Conservation (phyloP, 73 alveolate species). For the Tetrahymena borealis region DNA sequence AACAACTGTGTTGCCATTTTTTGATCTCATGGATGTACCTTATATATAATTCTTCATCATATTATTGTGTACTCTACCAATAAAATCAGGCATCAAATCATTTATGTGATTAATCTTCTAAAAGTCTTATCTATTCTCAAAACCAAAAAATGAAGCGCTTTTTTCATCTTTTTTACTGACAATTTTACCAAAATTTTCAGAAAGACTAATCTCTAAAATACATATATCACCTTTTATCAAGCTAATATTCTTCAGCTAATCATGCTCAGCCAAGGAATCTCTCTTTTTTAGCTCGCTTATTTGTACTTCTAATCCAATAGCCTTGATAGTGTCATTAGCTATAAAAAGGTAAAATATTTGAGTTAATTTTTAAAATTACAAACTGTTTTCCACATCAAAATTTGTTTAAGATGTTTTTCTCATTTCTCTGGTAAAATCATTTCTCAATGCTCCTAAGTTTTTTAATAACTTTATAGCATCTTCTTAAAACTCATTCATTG, state of each 20-base stretch:
- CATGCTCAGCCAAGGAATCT: not conserved
- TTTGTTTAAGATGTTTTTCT: not conserved
- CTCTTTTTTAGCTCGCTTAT: not conserved
- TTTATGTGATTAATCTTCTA: not conserved
- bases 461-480: not conserved
- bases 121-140: not conserved
- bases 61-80: not conserved
- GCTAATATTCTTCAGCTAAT: not conserved
- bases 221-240: not conserved
- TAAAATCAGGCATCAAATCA: not conserved
- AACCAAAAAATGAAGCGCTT: not conserved
- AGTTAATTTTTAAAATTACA: not conserved
- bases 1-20: not conserved
- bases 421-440: not conserved
- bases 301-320: not conserved
- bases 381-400: not conserved
- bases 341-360: not conserved
- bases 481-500: not conserved
- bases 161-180: not conserved
- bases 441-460: not conserved
- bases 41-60: not conserved
- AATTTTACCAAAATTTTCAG: not conserved
- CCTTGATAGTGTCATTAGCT: not conserved
- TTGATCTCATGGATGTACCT: not conserved
- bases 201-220: not conserved